Percentiles rank a stretch among this genome's conserved stretches.
Evolutionary conservation across 75 land plant genomes (phyloP).

Genomic region (Picea glauca): DNA sequence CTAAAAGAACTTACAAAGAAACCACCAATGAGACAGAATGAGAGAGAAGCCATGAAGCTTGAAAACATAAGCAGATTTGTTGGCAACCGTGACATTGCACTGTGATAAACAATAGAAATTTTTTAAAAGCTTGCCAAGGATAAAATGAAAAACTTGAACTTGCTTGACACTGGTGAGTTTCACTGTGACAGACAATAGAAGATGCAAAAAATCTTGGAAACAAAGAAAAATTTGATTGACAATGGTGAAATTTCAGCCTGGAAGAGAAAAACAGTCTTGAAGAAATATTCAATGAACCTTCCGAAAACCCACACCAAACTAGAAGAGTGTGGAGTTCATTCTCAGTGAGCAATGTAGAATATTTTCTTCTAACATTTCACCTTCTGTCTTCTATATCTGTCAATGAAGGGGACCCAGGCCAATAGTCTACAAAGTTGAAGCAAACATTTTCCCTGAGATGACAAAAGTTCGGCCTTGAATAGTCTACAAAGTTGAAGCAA

Average conservation of each 20-base stretch:
- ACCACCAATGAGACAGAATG: constrained; percentile 25
- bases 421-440: not conserved
- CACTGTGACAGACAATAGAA: too few species aligned
- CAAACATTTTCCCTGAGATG: not conserved
- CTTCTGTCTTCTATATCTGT: not conserved
- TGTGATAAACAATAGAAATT: too few species aligned
- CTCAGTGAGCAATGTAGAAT: not conserved
- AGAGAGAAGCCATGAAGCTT: constrained; percentile 34
- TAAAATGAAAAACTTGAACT: not conserved
- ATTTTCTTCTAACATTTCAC: not conserved
- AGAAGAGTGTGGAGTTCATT: not conserved
- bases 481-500: not conserved
- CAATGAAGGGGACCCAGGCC: not conserved
- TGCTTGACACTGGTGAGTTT: too few species aligned
- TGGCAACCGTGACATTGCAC: too few species aligned
- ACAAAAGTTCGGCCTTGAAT: not conserved
- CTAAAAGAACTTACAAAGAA: constrained; percentile 10
- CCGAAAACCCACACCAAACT: constrained; percentile 19
- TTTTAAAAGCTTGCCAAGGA: too few species aligned
- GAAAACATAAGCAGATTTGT: not conserved
- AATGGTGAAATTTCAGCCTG: too few species aligned
- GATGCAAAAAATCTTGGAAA: constrained; percentile 9
- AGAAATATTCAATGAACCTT: not conserved
- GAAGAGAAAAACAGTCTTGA: too few species aligned
- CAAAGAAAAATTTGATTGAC: constrained; percentile 9